Percentiles rank a stretch among this genome's conserved stretches.
Evolutionary conservation across 2,329 filamentous ascomycete species (phyloP).

Genomic region (Paramyrothecium roridum): DNA sequence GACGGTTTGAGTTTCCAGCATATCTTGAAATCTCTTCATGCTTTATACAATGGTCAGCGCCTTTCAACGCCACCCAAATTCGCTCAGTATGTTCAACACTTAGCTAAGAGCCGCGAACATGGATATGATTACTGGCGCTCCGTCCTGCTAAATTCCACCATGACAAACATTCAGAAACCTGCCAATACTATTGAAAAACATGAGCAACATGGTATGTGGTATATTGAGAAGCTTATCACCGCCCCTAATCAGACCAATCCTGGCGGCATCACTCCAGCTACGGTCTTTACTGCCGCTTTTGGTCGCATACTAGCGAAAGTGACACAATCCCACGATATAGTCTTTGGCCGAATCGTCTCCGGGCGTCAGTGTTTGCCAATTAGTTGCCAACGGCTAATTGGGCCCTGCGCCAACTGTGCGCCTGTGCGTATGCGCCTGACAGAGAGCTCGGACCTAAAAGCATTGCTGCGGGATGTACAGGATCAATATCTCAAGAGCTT

Average conservation of each 20-base stretch:
- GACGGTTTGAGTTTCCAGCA: slow-evolving; percentile 15
- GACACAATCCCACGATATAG: slow-evolving; percentile 4
- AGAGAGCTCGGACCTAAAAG: not conserved
- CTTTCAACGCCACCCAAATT: slow-evolving; percentile 11
- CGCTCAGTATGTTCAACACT: slow-evolving; percentile 11
- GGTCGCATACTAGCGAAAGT: slow-evolving; percentile 2
- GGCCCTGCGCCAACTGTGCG: not conserved
- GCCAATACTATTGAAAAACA: not conserved
- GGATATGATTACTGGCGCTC: not conserved
- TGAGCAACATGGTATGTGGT: not conserved
- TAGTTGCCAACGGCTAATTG: slow-evolving; percentile 11
- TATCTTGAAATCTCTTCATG: slow-evolving; percentile 11
- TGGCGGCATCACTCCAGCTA: slow-evolving; percentile 6
- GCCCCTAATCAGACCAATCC: not conserved
- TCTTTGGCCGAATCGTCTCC: slow-evolving; percentile 15
- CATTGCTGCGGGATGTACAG: slow-evolving; percentile 9
- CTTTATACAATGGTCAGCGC: slow-evolving; percentile 7
- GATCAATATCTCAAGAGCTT: slow-evolving; percentile 13
- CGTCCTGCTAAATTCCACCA: not conserved
- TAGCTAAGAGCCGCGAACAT: not conserved
- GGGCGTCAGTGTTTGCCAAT: slow-evolving; percentile 10
- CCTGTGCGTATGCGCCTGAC: not conserved
- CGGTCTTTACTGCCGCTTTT: slow-evolving; percentile 8
- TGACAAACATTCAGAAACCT: not conserved
- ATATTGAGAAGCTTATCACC: not conserved